phyloP scores from a whole-genome alignment of 73 alveolate species.

The Paramecium caudatum region DNA sequence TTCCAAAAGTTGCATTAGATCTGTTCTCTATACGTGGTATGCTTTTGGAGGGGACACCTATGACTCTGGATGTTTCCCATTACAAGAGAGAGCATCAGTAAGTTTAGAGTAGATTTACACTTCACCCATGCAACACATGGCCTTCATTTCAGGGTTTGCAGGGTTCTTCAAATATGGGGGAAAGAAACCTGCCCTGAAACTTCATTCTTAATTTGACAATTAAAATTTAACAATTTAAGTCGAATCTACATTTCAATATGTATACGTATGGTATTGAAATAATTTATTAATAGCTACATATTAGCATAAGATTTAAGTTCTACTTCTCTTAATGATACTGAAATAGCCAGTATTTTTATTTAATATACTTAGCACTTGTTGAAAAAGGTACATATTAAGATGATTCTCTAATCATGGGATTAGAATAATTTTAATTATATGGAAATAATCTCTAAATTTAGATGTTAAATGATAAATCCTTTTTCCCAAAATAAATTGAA shows the following conservation, averaged over 20 bases:
- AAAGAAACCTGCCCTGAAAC: not conserved
- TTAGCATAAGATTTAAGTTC: slow-evolving; percentile 39
- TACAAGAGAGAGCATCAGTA: slow-evolving; percentile 21
- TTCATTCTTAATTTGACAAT: slow-evolving; percentile 21
- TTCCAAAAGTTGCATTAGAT: slow-evolving; percentile 25
- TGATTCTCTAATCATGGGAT: slow-evolving; percentile 53
- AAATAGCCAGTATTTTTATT: slow-evolving; percentile 1
- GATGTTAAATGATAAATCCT: slow-evolving; percentile 29
- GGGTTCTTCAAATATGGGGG: slow-evolving; percentile 64
- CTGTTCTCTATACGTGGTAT: slow-evolving; percentile 45
- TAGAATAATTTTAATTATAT: not conserved
- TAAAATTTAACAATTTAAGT: slow-evolving; percentile 31
- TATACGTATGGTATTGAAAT: no score
- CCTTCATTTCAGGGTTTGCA: slow-evolving; percentile 57
- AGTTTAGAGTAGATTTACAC: slow-evolving; percentile 23
- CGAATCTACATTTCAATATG: slow-evolving; percentile 32
- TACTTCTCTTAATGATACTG: slow-evolving; percentile 31
- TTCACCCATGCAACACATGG: slow-evolving; percentile 31
- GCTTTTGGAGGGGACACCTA: slow-evolving; percentile 68
- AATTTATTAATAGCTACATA: no score
- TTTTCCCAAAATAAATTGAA: slow-evolving; percentile 52
- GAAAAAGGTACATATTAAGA: slow-evolving; percentile 25
- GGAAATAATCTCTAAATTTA: slow-evolving; percentile 5
- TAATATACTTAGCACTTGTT: slow-evolving; percentile 10
- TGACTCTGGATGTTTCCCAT: slow-evolving; percentile 63